Evolutionary conservation across 2,329 filamentous ascomycete species (phyloP).

Genomic region (Clonostachys byssicola): DNA sequence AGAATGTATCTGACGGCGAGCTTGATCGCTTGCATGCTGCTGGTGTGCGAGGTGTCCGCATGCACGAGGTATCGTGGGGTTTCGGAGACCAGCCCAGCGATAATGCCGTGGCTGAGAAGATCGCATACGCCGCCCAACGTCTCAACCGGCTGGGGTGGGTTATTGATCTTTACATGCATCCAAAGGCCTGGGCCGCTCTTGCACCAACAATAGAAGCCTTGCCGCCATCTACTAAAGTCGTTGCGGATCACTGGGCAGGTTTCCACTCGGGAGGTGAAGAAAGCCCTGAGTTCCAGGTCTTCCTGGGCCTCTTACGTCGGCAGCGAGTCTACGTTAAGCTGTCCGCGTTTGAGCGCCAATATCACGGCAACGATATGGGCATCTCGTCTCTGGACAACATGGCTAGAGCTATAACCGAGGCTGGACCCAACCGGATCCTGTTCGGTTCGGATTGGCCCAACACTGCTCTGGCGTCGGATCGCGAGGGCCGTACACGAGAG

Average conservation of each 20-base stretch:
- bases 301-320: background rate
- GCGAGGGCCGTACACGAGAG: background rate
- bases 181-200: background rate
- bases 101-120: background rate
- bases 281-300: background rate
- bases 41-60: background rate
- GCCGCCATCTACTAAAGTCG: background rate
- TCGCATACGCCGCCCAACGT: background rate
- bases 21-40: background rate
- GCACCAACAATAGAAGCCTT: background rate
- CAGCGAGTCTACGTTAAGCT: background rate
- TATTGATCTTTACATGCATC: background rate
- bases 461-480: background rate
- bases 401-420: background rate
- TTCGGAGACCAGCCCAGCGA: background rate
- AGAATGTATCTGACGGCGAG: background rate
- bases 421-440: background rate
- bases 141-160: background rate
- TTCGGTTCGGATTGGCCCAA: background rate
- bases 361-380: background rate
- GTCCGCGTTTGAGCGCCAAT: background rate
- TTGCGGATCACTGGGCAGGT: background rate
- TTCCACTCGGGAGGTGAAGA: background rate
- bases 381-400: background rate
- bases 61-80: background rate